Conservation (phyloP, 2,329 filamentous ascomycete genomes). For the Penicillium decumbens region DNA sequence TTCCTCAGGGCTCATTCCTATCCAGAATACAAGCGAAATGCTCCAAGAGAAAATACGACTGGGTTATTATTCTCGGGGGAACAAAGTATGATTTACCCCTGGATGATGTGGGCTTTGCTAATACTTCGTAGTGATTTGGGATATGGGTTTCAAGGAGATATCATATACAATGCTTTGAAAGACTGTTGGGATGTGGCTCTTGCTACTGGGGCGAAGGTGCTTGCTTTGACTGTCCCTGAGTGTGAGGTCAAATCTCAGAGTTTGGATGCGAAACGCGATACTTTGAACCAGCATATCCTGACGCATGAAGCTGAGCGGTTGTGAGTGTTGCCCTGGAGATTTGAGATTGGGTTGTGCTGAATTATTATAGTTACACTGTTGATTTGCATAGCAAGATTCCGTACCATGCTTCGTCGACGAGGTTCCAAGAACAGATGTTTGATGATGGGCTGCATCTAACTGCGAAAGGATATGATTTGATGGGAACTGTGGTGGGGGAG, state of each 20-base stretch:
- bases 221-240: conserved; percentile 62
- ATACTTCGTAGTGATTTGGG: no score
- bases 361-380: conserved; percentile 48
- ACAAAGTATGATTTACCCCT: no score
- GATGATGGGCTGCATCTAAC: conserved; percentile 60
- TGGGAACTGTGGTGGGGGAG: conserved; percentile 56
- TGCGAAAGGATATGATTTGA: conserved; percentile 56
- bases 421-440: conserved; percentile 52
- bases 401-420: conserved; percentile 48
- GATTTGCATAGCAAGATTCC: conserved; percentile 55
- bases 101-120: no score
- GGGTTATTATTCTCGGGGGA: no score
- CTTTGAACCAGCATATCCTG: conserved; percentile 54
- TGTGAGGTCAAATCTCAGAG: conserved; percentile 30
- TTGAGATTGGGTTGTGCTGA: background rate
- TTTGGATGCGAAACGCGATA: conserved; percentile 37
- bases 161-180: conserved; percentile 50
- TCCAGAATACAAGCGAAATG: no score
- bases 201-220: conserved; percentile 50
- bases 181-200: conserved; percentile 51
- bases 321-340: conserved; percentile 41
- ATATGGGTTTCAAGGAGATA: conserved; percentile 32
- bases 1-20: no score
- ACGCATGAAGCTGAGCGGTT: conserved; percentile 48
- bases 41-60: no score